Evolutionary conservation across 2,329 filamentous ascomycete genomes (phyloP), one percentile per base, ranked within the genome.

Genomic region (Aspergillus ruber): DNA sequence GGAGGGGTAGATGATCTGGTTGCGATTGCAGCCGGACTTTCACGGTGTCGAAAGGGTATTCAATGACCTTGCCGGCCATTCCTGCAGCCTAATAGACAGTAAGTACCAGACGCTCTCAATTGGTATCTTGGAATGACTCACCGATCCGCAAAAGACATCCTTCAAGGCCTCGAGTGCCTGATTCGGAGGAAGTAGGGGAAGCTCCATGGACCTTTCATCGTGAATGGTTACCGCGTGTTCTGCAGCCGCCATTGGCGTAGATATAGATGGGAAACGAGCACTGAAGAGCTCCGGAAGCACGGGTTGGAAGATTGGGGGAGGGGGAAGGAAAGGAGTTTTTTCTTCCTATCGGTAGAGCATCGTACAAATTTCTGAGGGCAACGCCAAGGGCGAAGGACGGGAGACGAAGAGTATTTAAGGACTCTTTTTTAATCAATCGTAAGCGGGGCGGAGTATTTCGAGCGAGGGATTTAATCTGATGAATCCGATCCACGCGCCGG

Each of bases 1-100:
- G 84, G 17, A 90, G 80, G 13, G 89, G 90, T 2, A 89, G 76
- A 59, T 85, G 82, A 67, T 91, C 86, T 29, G 90, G 88, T 68
- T 97, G 91, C n/a, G 91, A 93, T 68, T 98, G 93, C 9, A 98
- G 81, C 36, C 93, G 87, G 50, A 98, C 93, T 73, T 98, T 98
- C 68, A 98, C 85, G 0, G 93, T 98, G 71, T 98, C 93, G 71
- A 98, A 98, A 20, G 93, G 93, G 67, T 96, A 98, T 68, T 98
- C 93, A 64, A 98, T 91, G 67, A 91, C 88, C 74, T 97, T 98
- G 53, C 91, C 91, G 32, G 88, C 84, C 50, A 94, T 82, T 51
- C 93, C 93, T 47, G 91, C 90, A 50, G 81, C 69, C 86, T 90
- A 46, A 33, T 5, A 44, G 15, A 13, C 15, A 20, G 40, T 52